These are phyloP conservation scores for Neofusicoccum kwambonambiense DNA, from an alignment of 2,329 filamentous ascomycete genomes.

Conservation along the genomic window DNA sequence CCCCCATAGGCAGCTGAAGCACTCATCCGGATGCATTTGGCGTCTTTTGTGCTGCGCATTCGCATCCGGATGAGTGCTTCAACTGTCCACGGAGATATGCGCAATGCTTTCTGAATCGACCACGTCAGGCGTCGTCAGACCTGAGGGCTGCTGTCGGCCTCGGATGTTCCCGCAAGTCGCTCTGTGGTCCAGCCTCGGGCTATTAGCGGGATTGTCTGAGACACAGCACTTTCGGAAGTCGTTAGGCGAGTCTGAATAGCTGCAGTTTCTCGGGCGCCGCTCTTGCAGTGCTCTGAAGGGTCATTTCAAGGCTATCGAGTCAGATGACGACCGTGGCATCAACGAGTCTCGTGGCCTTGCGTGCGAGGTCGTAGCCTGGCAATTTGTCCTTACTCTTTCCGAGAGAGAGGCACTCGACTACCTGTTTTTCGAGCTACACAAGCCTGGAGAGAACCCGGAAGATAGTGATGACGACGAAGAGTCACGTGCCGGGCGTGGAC, in stretches of 20 bases:
- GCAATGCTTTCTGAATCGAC: too few species aligned
- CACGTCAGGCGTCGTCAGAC: too few species aligned
- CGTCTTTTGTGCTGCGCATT: too few species aligned
- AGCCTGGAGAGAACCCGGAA: slow-evolving; percentile 20
- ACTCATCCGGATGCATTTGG: too few species aligned
- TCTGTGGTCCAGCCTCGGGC: too few species aligned
- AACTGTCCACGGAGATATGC: too few species aligned
- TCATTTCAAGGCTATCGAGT: slow-evolving; percentile 66
- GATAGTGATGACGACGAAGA: slow-evolving; percentile 23
- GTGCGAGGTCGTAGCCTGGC: slow-evolving; percentile 80
- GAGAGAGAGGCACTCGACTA: slow-evolving; percentile 73
- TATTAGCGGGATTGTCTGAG: not conserved
- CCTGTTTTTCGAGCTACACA: slow-evolving; percentile 70
- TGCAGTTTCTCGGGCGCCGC: not conserved
- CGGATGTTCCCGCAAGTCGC: too few species aligned
- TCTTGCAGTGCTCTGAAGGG: slow-evolving; percentile 65
- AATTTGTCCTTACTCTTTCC: slow-evolving; percentile 68
- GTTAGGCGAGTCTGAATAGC: not conserved
- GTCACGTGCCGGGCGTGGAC: slow-evolving; percentile 5
- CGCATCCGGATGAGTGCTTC: too few species aligned
- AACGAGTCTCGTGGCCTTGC: slow-evolving; percentile 68
- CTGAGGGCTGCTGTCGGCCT: not conserved
- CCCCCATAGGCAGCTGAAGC: not conserved
- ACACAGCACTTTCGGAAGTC: not conserved
- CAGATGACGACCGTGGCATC: slow-evolving; percentile 61